phyloP scores from a whole-genome alignment of 257 asterid genomes.

The Pogostemon cablin region DNA sequence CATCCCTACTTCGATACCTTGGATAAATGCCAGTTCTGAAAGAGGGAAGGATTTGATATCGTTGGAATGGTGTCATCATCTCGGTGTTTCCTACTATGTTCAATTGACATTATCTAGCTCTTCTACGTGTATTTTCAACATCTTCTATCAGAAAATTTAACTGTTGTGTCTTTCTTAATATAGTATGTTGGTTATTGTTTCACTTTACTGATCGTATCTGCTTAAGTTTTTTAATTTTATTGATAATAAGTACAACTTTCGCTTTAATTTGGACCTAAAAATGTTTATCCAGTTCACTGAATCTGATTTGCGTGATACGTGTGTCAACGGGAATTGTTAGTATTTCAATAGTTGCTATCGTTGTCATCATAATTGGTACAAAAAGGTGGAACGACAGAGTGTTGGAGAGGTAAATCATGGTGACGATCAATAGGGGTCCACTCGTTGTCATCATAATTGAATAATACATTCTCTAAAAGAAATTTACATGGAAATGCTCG shows the following conservation, averaged over 20 bases:
- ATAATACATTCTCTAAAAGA: background rate
- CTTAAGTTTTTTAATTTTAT: background rate
- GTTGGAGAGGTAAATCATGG: too few species aligned
- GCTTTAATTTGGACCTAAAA: background rate
- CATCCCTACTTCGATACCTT: constrained; percentile 93
- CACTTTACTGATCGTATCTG: background rate
- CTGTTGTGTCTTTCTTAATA: background rate
- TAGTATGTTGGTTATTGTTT: background rate
- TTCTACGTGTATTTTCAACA: constrained; percentile 3
- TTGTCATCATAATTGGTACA: too few species aligned
- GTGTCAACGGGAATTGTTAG: background rate
- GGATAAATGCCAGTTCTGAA: constrained; percentile 86
- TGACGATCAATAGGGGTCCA: too few species aligned
- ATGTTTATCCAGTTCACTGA: background rate
- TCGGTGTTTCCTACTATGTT: constrained; percentile 48
- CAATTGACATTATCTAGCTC: constrained; percentile 3
- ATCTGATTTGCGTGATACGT: background rate
- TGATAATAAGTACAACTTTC: background rate
- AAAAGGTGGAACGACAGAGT: too few species aligned
- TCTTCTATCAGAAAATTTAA: constrained; percentile 10
- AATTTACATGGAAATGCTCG: background rate
- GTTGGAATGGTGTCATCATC: constrained; percentile 49
- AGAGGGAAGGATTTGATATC: background rate
- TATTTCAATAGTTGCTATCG: background rate
- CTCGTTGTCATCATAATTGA: background rate